phyloP scores from a whole-genome alignment of 257 asterid genomes.

The Fraxinus anomala region DNA sequence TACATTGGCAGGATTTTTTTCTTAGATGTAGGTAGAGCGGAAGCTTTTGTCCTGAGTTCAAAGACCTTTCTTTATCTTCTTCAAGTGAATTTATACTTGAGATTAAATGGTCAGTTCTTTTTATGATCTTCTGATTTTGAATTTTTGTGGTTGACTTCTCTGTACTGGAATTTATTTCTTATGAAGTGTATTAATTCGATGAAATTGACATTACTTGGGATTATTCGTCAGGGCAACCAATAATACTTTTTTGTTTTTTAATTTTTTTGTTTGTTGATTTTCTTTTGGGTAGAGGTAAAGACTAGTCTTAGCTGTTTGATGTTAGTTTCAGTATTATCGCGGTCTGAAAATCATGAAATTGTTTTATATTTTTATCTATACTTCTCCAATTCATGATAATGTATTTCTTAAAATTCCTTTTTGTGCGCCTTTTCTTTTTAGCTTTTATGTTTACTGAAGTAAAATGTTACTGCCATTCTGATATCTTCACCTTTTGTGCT shows the following conservation, averaged over 20 bases:
- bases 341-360: not conserved
- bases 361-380: not conserved
- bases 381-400: not conserved
- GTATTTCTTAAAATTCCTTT: not conserved
- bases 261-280: not conserved
- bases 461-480: constrained; percentile 1
- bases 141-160: not conserved
- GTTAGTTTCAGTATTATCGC: not conserved
- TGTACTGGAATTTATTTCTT: not conserved
- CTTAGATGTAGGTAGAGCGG: constrained; percentile 14
- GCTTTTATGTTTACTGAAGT: not conserved
- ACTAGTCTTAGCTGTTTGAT: not conserved
- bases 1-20: not conserved
- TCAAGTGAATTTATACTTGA: constrained; percentile 19
- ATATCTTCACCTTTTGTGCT: constrained; percentile 3
- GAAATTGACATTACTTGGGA: not conserved
- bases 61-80: constrained; percentile 11
- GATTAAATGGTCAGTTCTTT: constrained; percentile 11
- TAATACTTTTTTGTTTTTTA: not conserved
- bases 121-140: not conserved
- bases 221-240: not conserved
- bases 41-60: constrained; percentile 22
- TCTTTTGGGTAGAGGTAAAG: not conserved
- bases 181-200: not conserved
- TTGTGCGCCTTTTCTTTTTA: not conserved